Base-by-base conservation (phyloP, 2,329 filamentous ascomycete species). In the Meredithiella fracta region DNA sequence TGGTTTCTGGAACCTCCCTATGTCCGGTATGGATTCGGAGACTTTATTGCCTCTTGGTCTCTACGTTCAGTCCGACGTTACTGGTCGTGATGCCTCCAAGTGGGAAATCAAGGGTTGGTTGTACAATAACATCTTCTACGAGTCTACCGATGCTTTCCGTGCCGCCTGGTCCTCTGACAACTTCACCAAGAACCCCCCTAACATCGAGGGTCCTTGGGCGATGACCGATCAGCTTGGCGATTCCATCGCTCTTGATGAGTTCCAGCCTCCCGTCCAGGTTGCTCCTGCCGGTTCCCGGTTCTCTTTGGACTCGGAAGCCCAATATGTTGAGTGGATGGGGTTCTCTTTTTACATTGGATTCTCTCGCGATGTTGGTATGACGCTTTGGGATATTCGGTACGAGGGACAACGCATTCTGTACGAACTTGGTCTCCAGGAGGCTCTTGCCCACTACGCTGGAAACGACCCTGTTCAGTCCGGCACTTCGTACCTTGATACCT, bases 351-450 rank as follows among this genome's bases (percentile, higher is more conserved):
- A 75, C 63, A 65, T 76, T 22, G 64, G 69, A 9, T 71, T 69
- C 59, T 67, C 67, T 4, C 69, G 69, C 42, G 66, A 69, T 2
- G 68, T 72, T 1, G 74, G 73, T 1, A 60, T 76, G 8, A 68
- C 67, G 59, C 64, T 77, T 11, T 73, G 69, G 61, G 74, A 77
- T 60, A 72, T 77, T 59, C 67, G 67, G 22, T 76, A 73, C 65
- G 72, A 73, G 60, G 72, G 70, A 11, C 69, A 76, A 59, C 67
- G 73, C 1, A 67, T 77, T 47, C 65, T 77, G 49, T 77, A 77
- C 61, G 73, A 77, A 63, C 68, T 77, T 3, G 70, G 70, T 7
- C 65, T 77, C 52, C 73, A 78, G 61, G 74, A 77, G 62, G 74
- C 74, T 0, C 65, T 74, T 25, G 72, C 74, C 3, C 74, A 77